phyloP scores from a whole-genome alignment of 495 filamentous ascomycete genomes.

The Elasticomyces elasticus region DNA sequence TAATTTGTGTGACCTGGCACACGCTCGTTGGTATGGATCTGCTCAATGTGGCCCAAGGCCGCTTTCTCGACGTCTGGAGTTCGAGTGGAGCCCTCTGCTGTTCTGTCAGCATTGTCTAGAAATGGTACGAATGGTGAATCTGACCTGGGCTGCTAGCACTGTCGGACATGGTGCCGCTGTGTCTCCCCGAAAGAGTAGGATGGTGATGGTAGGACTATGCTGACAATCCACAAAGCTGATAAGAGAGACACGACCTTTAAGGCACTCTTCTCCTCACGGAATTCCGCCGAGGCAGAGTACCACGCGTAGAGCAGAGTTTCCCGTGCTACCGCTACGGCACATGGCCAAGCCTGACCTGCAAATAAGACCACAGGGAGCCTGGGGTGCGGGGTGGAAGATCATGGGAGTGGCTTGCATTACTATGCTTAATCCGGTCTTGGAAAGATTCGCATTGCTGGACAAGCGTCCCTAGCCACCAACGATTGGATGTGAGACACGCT shows the following conservation, averaged over 20 bases:
- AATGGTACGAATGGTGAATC: neutral
- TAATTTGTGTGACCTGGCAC: constrained; percentile 36
- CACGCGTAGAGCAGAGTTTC: no score
- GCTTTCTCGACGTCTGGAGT: constrained; percentile 10
- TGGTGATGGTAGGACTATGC: no score
- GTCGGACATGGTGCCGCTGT: neutral
- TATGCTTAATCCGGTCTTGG: neutral
- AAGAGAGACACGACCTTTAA: no score
- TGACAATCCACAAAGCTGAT: no score
- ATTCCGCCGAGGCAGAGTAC: no score
- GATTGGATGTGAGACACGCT: no score
- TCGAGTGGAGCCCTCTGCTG: neutral
- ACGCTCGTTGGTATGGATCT: constrained; percentile 25
- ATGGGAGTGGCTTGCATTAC: neutral
- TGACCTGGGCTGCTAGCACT: neutral
- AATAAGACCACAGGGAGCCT: neutral
- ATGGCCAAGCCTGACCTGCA: neutral
- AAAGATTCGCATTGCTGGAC: neutral
- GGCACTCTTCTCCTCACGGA: no score
- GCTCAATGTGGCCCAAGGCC: constrained; percentile 16
- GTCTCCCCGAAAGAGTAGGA: neutral
- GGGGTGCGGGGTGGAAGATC: neutral
- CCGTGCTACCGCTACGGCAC: neutral
- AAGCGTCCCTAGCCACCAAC: no score
- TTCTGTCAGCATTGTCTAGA: neutral